Percentiles rank a stretch among this genome's conserved stretches.
Conservation (phyloP, 306 rosid genomes). For the Sicyos edulis region DNA sequence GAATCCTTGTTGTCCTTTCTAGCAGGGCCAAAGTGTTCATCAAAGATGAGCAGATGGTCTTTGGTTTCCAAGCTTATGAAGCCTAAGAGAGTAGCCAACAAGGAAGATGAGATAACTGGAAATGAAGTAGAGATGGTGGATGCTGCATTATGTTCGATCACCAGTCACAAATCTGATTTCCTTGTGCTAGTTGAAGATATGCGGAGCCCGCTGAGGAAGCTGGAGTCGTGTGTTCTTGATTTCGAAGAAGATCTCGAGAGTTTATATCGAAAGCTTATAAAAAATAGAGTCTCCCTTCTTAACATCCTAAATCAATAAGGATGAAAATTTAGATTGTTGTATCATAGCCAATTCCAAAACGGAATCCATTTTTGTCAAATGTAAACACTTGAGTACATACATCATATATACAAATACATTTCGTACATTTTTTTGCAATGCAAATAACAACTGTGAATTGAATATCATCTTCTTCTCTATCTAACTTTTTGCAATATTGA, state of each 20-base stretch:
- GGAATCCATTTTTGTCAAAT: slow-evolving; percentile 14
- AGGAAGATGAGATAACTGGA: not conserved
- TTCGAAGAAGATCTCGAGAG: slow-evolving; percentile 21
- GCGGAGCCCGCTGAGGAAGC: not conserved
- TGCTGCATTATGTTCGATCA: slow-evolving; percentile 13
- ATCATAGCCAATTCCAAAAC: not conserved
- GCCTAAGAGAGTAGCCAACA: slow-evolving; percentile 21
- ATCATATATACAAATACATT: not conserved
- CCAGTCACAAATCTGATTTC: not conserved
- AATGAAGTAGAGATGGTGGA: slow-evolving; percentile 28
- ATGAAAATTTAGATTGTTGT: not conserved
- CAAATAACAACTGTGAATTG: not conserved
- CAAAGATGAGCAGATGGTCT: slow-evolving; percentile 24
- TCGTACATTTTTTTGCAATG: not conserved
- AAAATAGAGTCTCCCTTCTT: slow-evolving; percentile 30
- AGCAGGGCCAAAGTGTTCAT: slow-evolving; percentile 3
- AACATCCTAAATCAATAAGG: slow-evolving; percentile 30
- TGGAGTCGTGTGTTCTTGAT: slow-evolving; percentile 20
- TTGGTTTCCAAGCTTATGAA: slow-evolving; percentile 24
- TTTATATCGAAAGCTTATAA: slow-evolving; percentile 28
- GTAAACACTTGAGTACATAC: not conserved
- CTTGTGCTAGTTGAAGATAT: not conserved
- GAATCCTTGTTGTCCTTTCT: no score
- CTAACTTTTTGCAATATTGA: not conserved
- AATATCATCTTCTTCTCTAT: not conserved